Evolutionary conservation across 2,329 filamentous ascomycete species (phyloP), one percentile per base, ranked within the genome.

Genomic region (Pseudogymnoascus sp.): DNA sequence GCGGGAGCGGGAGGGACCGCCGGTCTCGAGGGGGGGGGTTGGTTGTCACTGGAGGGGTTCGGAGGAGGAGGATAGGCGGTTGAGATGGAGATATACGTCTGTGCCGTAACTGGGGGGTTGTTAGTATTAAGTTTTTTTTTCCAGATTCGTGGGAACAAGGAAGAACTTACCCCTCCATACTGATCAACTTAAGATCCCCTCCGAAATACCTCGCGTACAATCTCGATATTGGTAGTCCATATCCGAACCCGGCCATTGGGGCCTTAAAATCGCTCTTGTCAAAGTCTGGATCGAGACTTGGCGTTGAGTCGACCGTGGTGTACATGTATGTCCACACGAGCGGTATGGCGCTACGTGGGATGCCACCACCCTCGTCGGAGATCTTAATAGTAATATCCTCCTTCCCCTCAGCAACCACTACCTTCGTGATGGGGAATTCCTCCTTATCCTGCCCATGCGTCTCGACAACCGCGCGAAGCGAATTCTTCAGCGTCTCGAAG

Each of bases 281-380:
- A 75, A 97, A 99, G 74, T 97, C 93, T 0, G 94, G 94, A 73
- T 99, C 94, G 66, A 99, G 79, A 73, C 87, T 96, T 12, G 94
- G 94, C 21, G 94, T 97, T 70, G 92, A 87, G 75, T 97, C 94
- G 67, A 99, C 94, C 1, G 94, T 99, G 37, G 94, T 99, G 76
- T 99, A 99, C 94, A 97, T 99, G 76, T 99, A 99, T 11, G 94
- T 99, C 94, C 94, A 99, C n/a, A 97, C 94, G 12, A 99, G 82
- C 4, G 94, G 94, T 67, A 99, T 97, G 61, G 91, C 85, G 70
- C 90, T 95, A 71, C 94, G 82, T 0, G 94, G 92, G 62, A 99
- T 97, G 66, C 94, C 94, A 67, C 94, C 94, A 64, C 94, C 94
- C 77, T 99, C 94, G 74, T 99, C 94, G 4, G 89, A 91, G 70